Conservation (phyloP, 176 grass and related monocot genomes). For the Aegilops sharonensis region DNA sequence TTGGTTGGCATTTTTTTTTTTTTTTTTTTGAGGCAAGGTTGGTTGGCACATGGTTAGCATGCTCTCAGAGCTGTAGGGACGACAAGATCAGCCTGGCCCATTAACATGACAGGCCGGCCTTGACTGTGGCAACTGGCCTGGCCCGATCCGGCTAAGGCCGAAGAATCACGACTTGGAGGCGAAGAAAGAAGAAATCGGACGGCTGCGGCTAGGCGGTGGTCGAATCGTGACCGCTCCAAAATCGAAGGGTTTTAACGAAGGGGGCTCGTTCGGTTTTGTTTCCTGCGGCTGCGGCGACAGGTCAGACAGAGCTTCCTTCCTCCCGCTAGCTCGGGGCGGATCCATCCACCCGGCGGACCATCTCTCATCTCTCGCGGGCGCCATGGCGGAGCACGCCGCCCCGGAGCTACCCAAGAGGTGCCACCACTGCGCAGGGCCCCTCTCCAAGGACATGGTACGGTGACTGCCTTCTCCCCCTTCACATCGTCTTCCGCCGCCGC, state of each 20-base stretch:
- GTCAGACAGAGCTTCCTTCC: neutral
- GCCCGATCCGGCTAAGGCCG: no score
- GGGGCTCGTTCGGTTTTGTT: neutral
- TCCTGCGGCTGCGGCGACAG: slow-evolving; percentile 1
- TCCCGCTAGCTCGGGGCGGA: slow-evolving; percentile 3
- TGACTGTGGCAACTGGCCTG: neutral
- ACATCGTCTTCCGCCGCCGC: neutral
- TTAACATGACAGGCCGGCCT: neutral
- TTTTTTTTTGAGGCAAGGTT: no score
- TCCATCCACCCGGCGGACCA: neutral
- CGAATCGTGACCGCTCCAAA: slow-evolving; percentile 7
- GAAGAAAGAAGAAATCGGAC: slow-evolving; percentile 25
- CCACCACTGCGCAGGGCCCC: slow-evolving; percentile 63
- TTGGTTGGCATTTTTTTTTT: no score
- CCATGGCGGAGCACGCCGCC: slow-evolving; percentile 26
- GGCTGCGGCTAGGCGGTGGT: neutral
- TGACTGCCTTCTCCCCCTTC: neutral
- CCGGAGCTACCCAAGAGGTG: slow-evolving; percentile 41
- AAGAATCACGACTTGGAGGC: neutral
- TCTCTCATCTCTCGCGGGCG: neutral
- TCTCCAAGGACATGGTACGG: slow-evolving; percentile 86
- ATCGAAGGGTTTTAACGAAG: slow-evolving; percentile 15
- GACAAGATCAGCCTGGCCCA: neutral
- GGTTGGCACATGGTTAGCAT: no score
- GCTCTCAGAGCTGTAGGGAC: no score